phyloP scores from a whole-genome alignment of 129 eudicot species.

The carrot (Daucus carota) region DNA sequence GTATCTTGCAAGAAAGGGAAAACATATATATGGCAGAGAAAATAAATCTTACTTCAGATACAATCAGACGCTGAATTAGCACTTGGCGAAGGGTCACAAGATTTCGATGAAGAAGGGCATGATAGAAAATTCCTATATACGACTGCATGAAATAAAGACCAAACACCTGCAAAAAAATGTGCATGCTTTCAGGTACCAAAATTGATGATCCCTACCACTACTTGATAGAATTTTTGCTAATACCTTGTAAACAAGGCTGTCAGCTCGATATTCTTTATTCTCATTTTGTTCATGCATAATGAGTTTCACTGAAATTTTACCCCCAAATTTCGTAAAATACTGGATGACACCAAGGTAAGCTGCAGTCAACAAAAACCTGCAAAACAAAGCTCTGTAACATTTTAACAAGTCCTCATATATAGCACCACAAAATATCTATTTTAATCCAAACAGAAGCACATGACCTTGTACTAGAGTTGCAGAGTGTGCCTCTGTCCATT shows the following conservation, averaged over 20 bases:
- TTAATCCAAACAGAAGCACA: not conserved
- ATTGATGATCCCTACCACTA: not conserved
- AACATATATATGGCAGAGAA: not conserved
- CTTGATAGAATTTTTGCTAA: not conserved
- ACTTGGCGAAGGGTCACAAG: constrained; percentile 81
- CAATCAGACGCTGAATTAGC: constrained; percentile 67
- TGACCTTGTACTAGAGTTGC: not conserved
- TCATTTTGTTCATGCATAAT: constrained; percentile 57
- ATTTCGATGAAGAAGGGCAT: constrained; percentile 81
- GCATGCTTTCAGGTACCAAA: not conserved
- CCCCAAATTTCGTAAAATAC: constrained; percentile 76
- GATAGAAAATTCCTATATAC: constrained; percentile 87
- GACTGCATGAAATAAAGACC: constrained; percentile 95
- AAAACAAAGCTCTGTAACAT: constrained; percentile 12
- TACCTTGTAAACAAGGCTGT: constrained; percentile 93
- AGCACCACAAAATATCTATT: not conserved
- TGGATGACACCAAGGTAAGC: constrained; percentile 71
- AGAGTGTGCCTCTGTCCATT: not conserved
- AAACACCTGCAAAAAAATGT: constrained; percentile 60
- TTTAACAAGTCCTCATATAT: not conserved
- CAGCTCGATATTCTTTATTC: constrained; percentile 62
- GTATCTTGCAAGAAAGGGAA: not conserved
- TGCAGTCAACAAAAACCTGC: constrained; percentile 83
- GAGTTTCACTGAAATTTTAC: constrained; percentile 79
- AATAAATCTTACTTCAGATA: constrained; percentile 55